Evolutionary conservation across 306 rosid species (phyloP).

Genomic region (Cicer cuneatum): DNA sequence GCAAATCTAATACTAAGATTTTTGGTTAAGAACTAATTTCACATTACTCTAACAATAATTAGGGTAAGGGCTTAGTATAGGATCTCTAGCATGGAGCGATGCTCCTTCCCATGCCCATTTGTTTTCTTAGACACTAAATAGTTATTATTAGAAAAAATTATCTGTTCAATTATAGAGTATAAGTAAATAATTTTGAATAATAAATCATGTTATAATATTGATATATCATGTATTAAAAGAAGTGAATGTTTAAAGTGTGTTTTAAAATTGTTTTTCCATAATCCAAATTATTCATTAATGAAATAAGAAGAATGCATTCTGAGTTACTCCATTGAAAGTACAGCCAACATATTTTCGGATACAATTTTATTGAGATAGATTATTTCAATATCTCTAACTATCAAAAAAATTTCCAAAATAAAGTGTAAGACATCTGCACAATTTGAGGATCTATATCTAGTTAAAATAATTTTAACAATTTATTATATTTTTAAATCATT

Average conservation of each 20-base stretch:
- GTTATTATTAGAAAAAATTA: neutral
- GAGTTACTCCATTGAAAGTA: neutral
- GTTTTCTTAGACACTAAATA: neutral
- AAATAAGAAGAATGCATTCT: neutral
- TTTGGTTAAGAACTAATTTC: conserved; percentile 1
- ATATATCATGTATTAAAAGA: neutral
- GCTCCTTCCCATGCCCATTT: neutral
- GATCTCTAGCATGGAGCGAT: neutral
- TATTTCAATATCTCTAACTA: neutral
- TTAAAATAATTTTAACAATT: neutral
- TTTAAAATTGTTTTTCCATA: neutral
- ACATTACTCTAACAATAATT: neutral
- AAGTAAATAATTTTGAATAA: neutral
- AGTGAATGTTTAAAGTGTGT: neutral
- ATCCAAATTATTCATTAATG: neutral
- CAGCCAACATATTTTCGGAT: neutral
- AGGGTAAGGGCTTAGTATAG: conserved; percentile 13
- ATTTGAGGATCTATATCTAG: neutral
- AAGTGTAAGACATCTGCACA: neutral
- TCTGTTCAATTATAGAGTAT: neutral
- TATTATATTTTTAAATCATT: neutral
- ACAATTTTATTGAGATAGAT: neutral
- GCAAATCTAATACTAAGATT: neutral
- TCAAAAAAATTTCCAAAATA: neutral
- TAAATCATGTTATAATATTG: neutral